Percentiles rank a stretch among this genome's conserved stretches.
Conservation (phyloP, 345 rosid species). For the Dovyalis caffra region DNA sequence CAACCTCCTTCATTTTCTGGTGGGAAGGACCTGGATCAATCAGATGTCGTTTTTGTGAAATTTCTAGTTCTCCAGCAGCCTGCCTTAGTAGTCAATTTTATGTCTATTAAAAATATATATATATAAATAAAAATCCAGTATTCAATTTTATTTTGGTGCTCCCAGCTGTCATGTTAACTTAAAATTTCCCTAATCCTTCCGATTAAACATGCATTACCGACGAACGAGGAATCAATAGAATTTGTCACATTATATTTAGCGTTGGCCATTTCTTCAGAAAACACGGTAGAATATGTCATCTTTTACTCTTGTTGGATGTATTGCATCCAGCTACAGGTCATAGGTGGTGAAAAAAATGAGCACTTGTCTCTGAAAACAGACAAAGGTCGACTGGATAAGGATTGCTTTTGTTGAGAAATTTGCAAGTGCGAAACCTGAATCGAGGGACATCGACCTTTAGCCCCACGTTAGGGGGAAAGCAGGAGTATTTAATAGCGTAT, state of each 20-base stretch:
- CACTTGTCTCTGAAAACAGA: too few species aligned
- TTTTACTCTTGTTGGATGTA: too few species aligned
- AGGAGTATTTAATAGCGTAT: neutral
- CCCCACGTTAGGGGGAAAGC: constrained; percentile 1
- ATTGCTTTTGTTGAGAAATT: neutral
- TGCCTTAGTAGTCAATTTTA: neutral
- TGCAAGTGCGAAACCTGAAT: neutral
- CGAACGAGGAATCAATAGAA: too few species aligned
- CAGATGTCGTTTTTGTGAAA: neutral
- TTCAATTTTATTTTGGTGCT: neutral
- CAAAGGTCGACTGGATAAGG: too few species aligned
- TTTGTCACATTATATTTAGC: too few species aligned
- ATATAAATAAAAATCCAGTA: neutral
- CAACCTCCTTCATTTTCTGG: constrained; percentile 11
- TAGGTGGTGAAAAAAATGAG: too few species aligned
- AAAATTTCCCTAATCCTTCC: too few species aligned
- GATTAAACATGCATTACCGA: too few species aligned
- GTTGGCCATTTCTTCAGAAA: too few species aligned
- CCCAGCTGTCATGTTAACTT: neutral
- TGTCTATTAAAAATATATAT: too few species aligned
- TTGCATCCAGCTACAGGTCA: too few species aligned
- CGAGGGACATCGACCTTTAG: neutral
- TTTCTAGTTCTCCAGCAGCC: neutral
- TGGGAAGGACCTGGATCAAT: neutral
- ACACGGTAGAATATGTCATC: too few species aligned